Conservation (phyloP, 2,329 filamentous ascomycete genomes). For the Calonectria pauciramosa region DNA sequence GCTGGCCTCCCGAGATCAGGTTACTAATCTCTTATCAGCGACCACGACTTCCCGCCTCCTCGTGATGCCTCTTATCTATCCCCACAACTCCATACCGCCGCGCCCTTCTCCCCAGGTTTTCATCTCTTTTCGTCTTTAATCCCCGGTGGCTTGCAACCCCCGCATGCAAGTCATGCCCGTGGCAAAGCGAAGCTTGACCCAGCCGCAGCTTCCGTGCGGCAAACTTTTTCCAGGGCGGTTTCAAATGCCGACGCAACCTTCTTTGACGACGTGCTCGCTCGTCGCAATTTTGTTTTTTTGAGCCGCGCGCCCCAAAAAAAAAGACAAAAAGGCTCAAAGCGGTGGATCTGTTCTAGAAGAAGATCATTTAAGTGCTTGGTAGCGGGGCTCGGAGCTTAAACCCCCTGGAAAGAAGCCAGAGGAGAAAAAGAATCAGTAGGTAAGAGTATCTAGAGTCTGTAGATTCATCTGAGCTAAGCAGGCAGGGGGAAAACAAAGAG, state of each 20-base stretch:
- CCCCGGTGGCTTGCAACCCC: constrained; percentile 7
- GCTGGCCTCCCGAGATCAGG: background rate
- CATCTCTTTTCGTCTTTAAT: constrained; percentile 4
- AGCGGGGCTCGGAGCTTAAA: background rate
- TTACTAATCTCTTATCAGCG: constrained; percentile 18
- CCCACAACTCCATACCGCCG: background rate
- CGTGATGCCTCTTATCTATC: constrained; percentile 22
- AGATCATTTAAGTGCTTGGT: background rate
- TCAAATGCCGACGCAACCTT: background rate
- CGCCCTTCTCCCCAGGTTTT: constrained; percentile 23
- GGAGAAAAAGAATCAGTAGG: background rate
- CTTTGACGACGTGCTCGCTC: background rate
- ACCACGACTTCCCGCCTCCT: background rate
- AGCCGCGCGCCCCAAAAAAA: background rate
- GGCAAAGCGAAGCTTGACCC: background rate
- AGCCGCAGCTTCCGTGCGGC: background rate
- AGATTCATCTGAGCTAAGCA: background rate
- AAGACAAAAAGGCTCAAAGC: too few relatives aligned
- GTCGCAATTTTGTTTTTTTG: background rate
- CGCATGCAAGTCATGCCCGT: background rate
- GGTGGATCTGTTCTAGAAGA: constrained; percentile 6
- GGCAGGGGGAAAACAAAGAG: background rate
- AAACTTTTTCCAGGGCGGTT: background rate
- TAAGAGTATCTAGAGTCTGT: background rate
- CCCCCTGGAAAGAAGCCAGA: background rate